Evolutionary conservation across 2,329 filamentous ascomycete genomes (phyloP).

Genomic region (Chalaropsis thielavioides): DNA sequence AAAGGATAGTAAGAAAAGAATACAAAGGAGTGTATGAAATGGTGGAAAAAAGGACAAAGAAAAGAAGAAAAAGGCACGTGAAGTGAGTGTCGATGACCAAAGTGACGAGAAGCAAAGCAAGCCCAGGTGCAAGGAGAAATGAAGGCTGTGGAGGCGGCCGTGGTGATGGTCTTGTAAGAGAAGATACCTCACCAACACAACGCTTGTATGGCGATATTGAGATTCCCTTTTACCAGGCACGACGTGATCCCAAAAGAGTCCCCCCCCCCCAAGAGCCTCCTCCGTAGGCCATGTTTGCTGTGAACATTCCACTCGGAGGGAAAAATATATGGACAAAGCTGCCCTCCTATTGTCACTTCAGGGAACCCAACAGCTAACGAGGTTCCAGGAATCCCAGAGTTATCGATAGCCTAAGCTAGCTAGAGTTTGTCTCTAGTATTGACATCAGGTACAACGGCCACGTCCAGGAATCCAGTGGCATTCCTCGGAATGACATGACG

Average conservation of each 20-base stretch:
- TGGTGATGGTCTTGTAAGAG: constrained; percentile 1
- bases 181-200: not conserved
- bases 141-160: not conserved
- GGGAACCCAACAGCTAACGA: not conserved
- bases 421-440: not conserved
- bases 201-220: not conserved
- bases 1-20: constrained; percentile 3
- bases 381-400: not conserved
- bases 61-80: not conserved
- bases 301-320: not conserved
- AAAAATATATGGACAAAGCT: not conserved
- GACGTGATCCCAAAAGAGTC: not conserved
- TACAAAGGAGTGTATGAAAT: not conserved
- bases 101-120: constrained; percentile 1
- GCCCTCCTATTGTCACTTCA: not conserved
- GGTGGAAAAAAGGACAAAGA: not conserved
- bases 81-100: not conserved
- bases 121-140: not conserved
- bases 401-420: not conserved
- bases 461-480: constrained; percentile 8
- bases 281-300: not conserved
- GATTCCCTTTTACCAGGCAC: constrained; percentile 3
- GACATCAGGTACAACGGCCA: constrained; percentile 13
- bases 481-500: constrained; percentile 5
- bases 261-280: not conserved